Conservation (phyloP, 192 early-diverging fungal genomes). For the Lobosporangium transversale region DNA sequence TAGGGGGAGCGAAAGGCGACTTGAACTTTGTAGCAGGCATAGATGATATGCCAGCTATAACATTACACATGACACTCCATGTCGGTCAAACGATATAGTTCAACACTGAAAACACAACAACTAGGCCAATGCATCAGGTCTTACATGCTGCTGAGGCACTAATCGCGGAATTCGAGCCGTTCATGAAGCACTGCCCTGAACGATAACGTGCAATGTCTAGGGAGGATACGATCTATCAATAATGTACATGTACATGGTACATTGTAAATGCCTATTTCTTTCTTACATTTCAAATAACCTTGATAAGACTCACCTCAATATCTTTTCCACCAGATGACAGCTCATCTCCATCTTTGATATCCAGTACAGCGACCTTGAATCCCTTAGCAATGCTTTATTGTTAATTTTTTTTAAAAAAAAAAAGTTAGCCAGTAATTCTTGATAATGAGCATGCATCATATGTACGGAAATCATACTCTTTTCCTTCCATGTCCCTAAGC, state of each 20-base stretch:
- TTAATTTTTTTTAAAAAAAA: no score
- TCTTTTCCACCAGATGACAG: conserved; percentile 44
- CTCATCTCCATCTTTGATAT: conserved; percentile 23
- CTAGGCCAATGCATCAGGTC: no score
- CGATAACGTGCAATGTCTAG: conserved; percentile 12
- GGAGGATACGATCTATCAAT: conserved; percentile 3
- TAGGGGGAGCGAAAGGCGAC: conserved; percentile 3
- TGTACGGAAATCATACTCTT: conserved; percentile 53
- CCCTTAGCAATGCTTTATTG: conserved; percentile 36
- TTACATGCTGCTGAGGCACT: neutral
- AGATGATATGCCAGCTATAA: neutral
- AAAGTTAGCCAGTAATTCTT: no score
- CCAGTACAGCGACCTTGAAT: neutral
- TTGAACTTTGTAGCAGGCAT: conserved; percentile 23
- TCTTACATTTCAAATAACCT: neutral
- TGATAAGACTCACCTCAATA: conserved; percentile 26
- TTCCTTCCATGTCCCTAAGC: conserved; percentile 39
- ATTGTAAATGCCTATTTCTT: neutral
- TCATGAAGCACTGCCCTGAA: conserved; percentile 16
- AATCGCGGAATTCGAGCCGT: no score
- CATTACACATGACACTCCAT: neutral
- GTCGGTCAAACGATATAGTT: neutral
- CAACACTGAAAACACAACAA: no score
- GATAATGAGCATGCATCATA: no score
- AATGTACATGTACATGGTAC: neutral